Evolutionary conservation across 208 protist genomes (phyloP), one percentile per base, ranked within the genome.

Genomic region (Acanthamoeba triangularis): DNA sequence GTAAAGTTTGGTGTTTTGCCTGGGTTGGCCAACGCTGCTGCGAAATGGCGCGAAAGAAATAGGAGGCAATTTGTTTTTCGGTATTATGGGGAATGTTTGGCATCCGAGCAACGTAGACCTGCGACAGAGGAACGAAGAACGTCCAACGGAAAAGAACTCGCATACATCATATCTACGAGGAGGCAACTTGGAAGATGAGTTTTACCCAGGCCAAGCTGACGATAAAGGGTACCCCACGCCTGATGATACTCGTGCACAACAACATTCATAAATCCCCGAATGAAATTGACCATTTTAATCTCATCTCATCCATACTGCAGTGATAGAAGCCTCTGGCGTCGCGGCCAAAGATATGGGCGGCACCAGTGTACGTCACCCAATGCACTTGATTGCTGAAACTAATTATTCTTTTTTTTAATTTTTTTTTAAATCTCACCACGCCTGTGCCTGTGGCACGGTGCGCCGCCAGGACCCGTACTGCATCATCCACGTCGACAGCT

Each of bases 261-360:
- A n/a, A n/a, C n/a, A n/a, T 54, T 54, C 49, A 1, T 14, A 54
- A 41, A 41, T 41, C 37, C 37, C 37, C 37, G 37, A 41, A 3
- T 41, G 37, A 3, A 41, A 41, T 41, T 41, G 37, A 3, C 37
- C 37, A 41, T 41, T 41, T 20, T 20, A 18, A 54, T 54, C 49
- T 54, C 49, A 54, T 18, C 7, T 54, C 10, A 20, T 20, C 14
- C 56, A 56, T 18, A 4, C 2, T 76, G 1, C 30, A 90, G 82
- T 65, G 82, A 23, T 90, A 5, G 82, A 90, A 49, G 82, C n/a
- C 28, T 67, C 52, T 8, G 47, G 52, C 41, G 16, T 90, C 7
- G 82, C 82, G 3, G 47, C 82, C 14, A 90, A 90, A 49, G 82
- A 90, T 30, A 90, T 90, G 82, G 82, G 82, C 33, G 82, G 82